Conservation (phyloP, 2,329 filamentous ascomycete species). For the Microdochium bolleyi region DNA sequence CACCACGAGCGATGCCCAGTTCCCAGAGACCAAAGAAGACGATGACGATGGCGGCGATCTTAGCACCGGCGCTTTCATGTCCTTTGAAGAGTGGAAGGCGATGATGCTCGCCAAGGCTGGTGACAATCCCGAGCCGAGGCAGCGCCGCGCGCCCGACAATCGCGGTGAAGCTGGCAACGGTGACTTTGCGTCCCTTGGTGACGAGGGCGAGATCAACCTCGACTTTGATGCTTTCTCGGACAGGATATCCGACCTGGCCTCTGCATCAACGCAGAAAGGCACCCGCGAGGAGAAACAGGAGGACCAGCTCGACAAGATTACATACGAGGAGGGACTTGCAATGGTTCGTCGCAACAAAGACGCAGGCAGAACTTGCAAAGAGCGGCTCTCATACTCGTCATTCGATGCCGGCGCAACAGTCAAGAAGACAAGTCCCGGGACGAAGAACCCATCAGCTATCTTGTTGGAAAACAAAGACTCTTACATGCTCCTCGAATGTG, state of each 20-base stretch:
- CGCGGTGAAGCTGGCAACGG: constrained; percentile 44
- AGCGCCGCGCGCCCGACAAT: constrained; percentile 48
- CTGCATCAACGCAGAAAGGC: constrained; percentile 7
- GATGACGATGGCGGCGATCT: constrained; percentile 65
- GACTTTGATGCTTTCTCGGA: constrained; percentile 44
- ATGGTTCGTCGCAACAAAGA: constrained; percentile 71
- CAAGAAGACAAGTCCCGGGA: constrained; percentile 78
- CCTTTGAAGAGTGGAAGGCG: constrained; percentile 97
- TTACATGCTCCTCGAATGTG: constrained; percentile 94
- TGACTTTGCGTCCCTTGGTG: constrained; percentile 71
- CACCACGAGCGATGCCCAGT: constrained; percentile 7
- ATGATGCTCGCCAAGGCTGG: constrained; percentile 82
- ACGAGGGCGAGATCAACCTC: constrained; percentile 74
- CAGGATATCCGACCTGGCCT: constrained; percentile 33
- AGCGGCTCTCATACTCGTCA: constrained; percentile 93
- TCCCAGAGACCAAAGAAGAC: constrained; percentile 30
- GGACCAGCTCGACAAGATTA: constrained; percentile 30
- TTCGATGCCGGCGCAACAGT: constrained; percentile 95
- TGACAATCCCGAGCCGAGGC: constrained; percentile 55
- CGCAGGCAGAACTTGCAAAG: constrained; percentile 94
- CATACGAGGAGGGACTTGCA: constrained; percentile 39
- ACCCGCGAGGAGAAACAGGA: constrained; percentile 14
- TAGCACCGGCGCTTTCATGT: constrained; percentile 65
- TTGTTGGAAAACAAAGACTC: constrained; percentile 96
- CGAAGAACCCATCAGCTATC: constrained; percentile 82